Percentiles rank a stretch among this genome's conserved stretches.
These are phyloP conservation scores for Ascochyta pisi DNA, from an alignment of 2,329 filamentous ascomycete species.

Conservation along the genomic window DNA sequence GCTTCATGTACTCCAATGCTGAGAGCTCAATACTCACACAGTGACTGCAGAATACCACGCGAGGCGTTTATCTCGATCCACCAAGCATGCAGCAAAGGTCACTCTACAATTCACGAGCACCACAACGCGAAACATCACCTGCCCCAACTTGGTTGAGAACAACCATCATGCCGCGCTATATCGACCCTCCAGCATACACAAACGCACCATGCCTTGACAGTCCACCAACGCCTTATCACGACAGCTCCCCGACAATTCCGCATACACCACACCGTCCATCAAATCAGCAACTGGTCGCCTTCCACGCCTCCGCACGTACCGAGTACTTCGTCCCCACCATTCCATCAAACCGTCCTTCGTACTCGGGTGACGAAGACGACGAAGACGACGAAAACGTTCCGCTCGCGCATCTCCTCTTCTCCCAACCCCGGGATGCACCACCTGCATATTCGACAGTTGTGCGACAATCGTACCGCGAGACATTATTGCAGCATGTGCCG, in stretches of 20 bases:
- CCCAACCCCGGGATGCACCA: constrained; percentile 28
- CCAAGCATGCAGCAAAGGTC: background rate
- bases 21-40: background rate
- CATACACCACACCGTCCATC: background rate
- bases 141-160: background rate
- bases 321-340: background rate
- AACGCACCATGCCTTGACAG: background rate
- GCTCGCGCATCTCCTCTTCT: constrained; percentile 30
- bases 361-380: constrained; percentile 4
- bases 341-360: background rate
- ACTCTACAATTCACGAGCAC: background rate
- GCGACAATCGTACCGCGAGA: constrained; percentile 29
- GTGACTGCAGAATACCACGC: background rate
- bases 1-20: background rate
- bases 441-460: constrained; percentile 31
- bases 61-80: background rate
- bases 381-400: constrained; percentile 30
- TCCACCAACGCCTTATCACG: constrained; percentile 14
- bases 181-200: constrained; percentile 9
- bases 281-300: background rate
- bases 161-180: background rate
- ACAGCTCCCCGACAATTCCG: constrained; percentile 1
- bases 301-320: background rate
- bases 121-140: background rate
- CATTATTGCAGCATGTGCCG: constrained; percentile 30